Percentiles rank a stretch among this genome's conserved stretches.
phyloP scores from a whole-genome alignment of 2,329 filamentous ascomycete species.

The Penicillium sp. region DNA sequence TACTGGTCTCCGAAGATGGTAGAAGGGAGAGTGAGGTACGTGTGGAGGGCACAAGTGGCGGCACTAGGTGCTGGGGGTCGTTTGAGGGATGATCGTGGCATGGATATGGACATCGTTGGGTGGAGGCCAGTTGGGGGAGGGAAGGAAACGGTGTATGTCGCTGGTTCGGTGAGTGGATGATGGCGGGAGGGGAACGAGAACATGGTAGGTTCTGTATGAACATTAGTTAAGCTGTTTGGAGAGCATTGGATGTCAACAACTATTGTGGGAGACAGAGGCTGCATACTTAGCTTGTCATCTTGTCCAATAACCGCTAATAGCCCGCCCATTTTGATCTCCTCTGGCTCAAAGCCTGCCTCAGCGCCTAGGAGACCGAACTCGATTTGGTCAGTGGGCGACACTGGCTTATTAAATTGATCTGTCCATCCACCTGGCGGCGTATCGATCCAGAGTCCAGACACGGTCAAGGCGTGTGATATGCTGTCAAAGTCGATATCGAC shows the following conservation, averaged over 20 bases:
- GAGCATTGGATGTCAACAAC: neutral
- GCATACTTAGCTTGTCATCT: conserved; percentile 61
- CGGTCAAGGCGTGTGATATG: conserved; percentile 60
- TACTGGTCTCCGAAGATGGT: conserved; percentile 82
- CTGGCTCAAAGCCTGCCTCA: conserved; percentile 56
- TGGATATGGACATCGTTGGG: conserved; percentile 67
- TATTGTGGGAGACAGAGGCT: neutral
- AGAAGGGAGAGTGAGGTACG: conserved; percentile 78
- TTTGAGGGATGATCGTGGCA: conserved; percentile 52
- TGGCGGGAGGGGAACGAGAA: conserved; percentile 85
- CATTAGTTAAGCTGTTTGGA: conserved; percentile 4
- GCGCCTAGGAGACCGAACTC: conserved; percentile 77
- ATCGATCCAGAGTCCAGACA: conserved; percentile 61
- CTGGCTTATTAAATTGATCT: conserved; percentile 39
- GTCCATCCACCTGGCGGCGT: conserved; percentile 44
- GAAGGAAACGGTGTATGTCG: conserved; percentile 62
- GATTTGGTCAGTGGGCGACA: conserved; percentile 50
- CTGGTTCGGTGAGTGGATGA: conserved; percentile 50
- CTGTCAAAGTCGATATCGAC: conserved; percentile 76
- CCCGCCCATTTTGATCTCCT: conserved; percentile 75
- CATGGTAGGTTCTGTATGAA: conserved; percentile 59
- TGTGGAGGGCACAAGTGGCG: conserved; percentile 66
- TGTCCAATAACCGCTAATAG: conserved; percentile 74
- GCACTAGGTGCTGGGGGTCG: conserved; percentile 48
- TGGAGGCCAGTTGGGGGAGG: conserved; percentile 74